A percentile compares a stretch with the other conserved stretches of the same genome.
Evolutionary conservation across 192 early-diverging fungal species (phyloP).

Genomic region (Bifiguratus adelaidae): DNA sequence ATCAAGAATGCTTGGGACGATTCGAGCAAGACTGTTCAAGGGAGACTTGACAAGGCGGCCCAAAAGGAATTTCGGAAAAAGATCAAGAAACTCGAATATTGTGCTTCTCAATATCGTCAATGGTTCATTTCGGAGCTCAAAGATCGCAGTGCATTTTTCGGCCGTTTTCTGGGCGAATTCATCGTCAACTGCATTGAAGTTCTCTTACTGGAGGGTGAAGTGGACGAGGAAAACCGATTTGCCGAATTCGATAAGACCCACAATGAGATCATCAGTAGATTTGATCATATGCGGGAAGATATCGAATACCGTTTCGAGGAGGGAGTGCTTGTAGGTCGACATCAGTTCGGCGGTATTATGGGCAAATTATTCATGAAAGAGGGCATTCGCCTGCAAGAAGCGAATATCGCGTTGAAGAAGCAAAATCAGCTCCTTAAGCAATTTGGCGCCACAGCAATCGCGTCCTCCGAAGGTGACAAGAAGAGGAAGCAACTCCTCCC

Average conservation of each 20-base stretch:
- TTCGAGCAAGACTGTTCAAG: conserved; percentile 35
- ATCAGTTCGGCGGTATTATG: conserved; percentile 57
- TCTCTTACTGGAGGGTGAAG: conserved; percentile 66
- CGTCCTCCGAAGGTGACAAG: too few species aligned
- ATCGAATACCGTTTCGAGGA: conserved; percentile 59
- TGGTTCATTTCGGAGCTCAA: conserved; percentile 40
- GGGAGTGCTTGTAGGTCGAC: conserved; percentile 55
- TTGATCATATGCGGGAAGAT: conserved; percentile 38
- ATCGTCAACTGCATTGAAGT: conserved; percentile 50
- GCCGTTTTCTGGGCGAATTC: conserved; percentile 40
- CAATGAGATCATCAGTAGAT: conserved; percentile 31
- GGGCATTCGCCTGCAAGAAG: conserved; percentile 57
- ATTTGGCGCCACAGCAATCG: too few species aligned
- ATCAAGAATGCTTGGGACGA: too few species aligned
- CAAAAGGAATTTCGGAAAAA: conserved; percentile 62
- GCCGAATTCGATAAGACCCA: conserved; percentile 48
- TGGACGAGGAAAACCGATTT: conserved; percentile 40
- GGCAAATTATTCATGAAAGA: conserved; percentile 68
- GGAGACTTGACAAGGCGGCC: conserved; percentile 42
- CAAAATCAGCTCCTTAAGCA: conserved; percentile 40
- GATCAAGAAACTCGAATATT: conserved; percentile 45
- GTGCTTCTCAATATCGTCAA: conserved; percentile 33
- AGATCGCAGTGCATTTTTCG: conserved; percentile 40
- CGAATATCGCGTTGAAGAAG: conserved; percentile 36
- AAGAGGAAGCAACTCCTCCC: too few species aligned